Percentiles rank a stretch among this genome's conserved stretches.
Evolutionary conservation across 176 grass and related monocot species (phyloP).

Genomic region (Pontederia paniculata): DNA sequence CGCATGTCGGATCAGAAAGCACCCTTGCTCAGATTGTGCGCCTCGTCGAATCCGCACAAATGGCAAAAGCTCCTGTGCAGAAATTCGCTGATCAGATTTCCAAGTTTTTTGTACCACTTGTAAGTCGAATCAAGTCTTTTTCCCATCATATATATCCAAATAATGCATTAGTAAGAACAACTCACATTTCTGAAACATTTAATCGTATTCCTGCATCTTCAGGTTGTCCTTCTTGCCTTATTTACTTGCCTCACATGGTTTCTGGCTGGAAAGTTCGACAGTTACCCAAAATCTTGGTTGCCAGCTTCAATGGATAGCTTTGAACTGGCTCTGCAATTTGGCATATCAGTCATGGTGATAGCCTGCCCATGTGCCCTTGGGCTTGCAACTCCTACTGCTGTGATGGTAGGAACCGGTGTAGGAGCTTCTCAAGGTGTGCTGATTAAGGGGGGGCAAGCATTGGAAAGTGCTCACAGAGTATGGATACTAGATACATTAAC

Average conservation of each 20-base stretch:
- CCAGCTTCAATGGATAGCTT: slow-evolving; percentile 91
- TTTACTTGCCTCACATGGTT: slow-evolving; percentile 84
- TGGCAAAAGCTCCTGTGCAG: slow-evolving; percentile 96
- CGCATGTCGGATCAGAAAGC: slow-evolving; percentile 88
- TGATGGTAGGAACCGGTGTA: slow-evolving; percentile 96
- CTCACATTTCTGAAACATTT: no score
- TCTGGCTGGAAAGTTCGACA: slow-evolving; percentile 56
- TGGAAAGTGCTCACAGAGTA: slow-evolving; percentile 91
- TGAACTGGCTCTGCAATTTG: slow-evolving; percentile 88
- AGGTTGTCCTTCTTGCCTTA: slow-evolving; percentile 56
- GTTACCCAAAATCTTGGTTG: slow-evolving; percentile 72
- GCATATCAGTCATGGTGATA: slow-evolving; percentile 98
- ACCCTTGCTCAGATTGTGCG: slow-evolving; percentile 86
- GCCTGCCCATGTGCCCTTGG: slow-evolving; percentile 89
- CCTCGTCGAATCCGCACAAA: slow-evolving; percentile 80
- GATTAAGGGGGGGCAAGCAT: slow-evolving; percentile 88
- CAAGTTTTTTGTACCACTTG: slow-evolving; percentile 75
- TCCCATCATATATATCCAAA: no score
- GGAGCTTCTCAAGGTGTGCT: slow-evolving; percentile 87
- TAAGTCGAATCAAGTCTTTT: slow-evolving; percentile 17
- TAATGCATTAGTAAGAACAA: no score
- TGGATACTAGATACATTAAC: background rate
- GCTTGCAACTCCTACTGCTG: slow-evolving; percentile 88
- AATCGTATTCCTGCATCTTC: background rate
- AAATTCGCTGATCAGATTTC: slow-evolving; percentile 95